Base-by-base conservation (phyloP, 2,329 filamentous ascomycete species). In the Thielaviopsis punctulata region DNA sequence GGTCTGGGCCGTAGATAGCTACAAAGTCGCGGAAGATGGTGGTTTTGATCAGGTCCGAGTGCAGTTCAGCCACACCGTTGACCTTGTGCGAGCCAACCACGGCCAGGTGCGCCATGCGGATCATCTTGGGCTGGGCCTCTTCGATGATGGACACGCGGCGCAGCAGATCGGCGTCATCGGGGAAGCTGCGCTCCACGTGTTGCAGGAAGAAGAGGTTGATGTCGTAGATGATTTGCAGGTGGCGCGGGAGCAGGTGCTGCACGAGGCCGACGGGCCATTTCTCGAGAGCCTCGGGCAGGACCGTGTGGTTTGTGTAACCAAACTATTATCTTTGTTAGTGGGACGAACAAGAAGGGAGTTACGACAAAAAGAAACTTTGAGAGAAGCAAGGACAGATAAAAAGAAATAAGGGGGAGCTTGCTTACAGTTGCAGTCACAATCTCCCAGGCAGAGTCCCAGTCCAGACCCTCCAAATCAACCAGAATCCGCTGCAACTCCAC, bases 11-110 rank as follows among this genome's bases (percentile, higher is more conserved):
- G 61, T 92, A 98, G 58, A 98, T 86, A 60, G 80, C 77, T 55
- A 98, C 90, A 67, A 98, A 98, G 66, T 98, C 92, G 67, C 92
- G 95, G 79, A 98, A 96, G 60, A 98, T 94, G n/a, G 92, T 98
- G 0, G 89, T 93, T 73, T 92, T 92, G 73, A 98, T 95, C 54
- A 98, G 74, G 64, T 98, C 92, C 0, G 92, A 98, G 69, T 98
- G 92, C 58, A 98, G 71, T 69, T 98, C 92, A 30, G 92, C 92
- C 33, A 98, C 92, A 65, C 92, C 92, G 60, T 98, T 98, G 71
- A 98, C 89, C 73, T 96, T 98, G 78, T 96, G 92, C 33, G 92
- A 96, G 47, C 92, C 92, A 60, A 98, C 88, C 63, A 96, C 84
- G 57, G 92, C 92, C 49, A 98, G 72, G 67, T 79, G 92, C 2